A percentile compares a stretch with the other conserved stretches of the same genome.
Conservation (phyloP, 768 basidiomycete genomes). For the Dacryopinax spathularia region DNA sequence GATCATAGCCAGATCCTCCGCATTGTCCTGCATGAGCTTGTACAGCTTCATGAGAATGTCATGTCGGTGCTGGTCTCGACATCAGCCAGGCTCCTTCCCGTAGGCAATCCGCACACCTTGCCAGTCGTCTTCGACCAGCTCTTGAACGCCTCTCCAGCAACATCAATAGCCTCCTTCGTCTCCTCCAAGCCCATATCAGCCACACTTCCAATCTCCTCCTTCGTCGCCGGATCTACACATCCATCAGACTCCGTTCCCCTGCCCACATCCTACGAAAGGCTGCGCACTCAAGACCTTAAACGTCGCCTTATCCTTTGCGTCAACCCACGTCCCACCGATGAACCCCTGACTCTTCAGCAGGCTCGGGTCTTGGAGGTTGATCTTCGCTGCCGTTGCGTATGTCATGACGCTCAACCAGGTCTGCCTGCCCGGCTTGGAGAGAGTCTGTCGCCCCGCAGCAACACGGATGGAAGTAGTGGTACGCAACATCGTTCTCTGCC, state of each 20-base stretch:
- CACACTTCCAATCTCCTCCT: conserved; percentile 64
- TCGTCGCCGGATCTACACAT: conserved; percentile 69
- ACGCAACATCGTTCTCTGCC: not conserved
- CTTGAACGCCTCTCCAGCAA: conserved; percentile 66
- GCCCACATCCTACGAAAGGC: not conserved
- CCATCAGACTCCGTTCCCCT: not conserved
- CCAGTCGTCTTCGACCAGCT: conserved; percentile 79
- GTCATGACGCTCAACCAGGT: not conserved
- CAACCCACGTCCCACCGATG: conserved; percentile 77
- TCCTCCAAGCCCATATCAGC: conserved; percentile 83
- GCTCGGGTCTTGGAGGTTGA: conserved; percentile 52
- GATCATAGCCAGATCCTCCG: conserved; percentile 74
- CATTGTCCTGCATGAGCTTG: conserved; percentile 62
- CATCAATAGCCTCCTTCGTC: conserved; percentile 69
- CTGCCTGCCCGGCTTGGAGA: not conserved
- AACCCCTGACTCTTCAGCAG: conserved; percentile 62
- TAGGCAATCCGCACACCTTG: conserved; percentile 59
- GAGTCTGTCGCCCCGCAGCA: not conserved
- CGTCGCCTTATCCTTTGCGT: conserved; percentile 55
- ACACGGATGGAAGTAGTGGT: not conserved
- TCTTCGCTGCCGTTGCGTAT: conserved; percentile 12
- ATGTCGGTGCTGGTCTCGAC: conserved; percentile 66
- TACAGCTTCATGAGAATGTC: conserved; percentile 71
- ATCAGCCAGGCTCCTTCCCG: no score
- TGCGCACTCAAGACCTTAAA: conserved; percentile 64